Conservation (phyloP, 164 flowering plant genomes). For the Liquidambar formosana region DNA sequence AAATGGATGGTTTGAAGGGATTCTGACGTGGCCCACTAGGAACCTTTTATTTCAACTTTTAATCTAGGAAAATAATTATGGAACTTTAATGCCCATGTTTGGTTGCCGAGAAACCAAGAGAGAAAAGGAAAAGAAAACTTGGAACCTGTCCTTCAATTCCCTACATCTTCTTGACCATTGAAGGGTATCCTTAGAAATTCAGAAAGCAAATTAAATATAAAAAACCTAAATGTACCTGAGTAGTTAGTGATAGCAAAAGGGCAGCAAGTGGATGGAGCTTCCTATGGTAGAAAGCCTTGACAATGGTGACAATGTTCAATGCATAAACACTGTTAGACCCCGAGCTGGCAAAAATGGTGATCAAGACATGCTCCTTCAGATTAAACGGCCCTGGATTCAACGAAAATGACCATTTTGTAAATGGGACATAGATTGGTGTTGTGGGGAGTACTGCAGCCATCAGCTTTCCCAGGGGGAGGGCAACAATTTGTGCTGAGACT, state of each 20-base stretch:
- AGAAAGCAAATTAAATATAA: too few species aligned
- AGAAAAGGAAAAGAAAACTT: too few species aligned
- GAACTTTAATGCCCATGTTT: too few species aligned
- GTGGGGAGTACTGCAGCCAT: constrained; percentile 60
- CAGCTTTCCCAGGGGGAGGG: constrained; percentile 55
- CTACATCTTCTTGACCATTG: too few species aligned
- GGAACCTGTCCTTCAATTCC: too few species aligned
- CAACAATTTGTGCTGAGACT: constrained; percentile 48
- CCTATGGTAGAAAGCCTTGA: constrained; percentile 47
- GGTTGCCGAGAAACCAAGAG: too few species aligned
- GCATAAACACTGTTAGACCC: constrained; percentile 41
- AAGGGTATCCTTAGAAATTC: too few species aligned
- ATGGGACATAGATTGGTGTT: constrained; percentile 27
- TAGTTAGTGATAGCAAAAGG: constrained; percentile 35
- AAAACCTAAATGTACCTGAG: constrained; percentile 33
- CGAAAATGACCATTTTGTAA: constrained; percentile 46
- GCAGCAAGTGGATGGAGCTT: constrained; percentile 36
- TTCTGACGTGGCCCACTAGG: too few species aligned
- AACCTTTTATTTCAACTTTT: too few species aligned
- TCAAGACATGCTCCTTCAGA: constrained; percentile 58
- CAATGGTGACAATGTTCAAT: constrained; percentile 34
- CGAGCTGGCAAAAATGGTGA: constrained; percentile 49
- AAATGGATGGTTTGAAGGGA: too few species aligned
- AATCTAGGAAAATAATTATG: too few species aligned
- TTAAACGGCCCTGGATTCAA: constrained; percentile 64